Base-by-base conservation (phyloP, 768 basidiomycete genomes). In the Lactarius hengduanensis region DNA sequence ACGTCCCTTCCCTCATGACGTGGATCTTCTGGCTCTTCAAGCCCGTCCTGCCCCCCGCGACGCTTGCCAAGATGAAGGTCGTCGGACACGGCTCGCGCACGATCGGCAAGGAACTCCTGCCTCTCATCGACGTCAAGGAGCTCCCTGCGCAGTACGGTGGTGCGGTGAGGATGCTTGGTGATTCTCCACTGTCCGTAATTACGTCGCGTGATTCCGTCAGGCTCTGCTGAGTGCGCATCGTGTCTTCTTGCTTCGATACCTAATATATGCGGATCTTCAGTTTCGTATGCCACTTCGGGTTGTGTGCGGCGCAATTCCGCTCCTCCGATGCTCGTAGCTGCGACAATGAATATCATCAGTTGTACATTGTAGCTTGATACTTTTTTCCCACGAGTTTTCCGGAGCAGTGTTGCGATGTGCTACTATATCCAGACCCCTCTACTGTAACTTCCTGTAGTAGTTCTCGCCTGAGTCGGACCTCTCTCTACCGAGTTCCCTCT, bases 21-120 rank as follows among this genome's bases (percentile, higher is more conserved):
- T 93, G 91, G 91, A 82, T 94, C 66, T 94, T 91, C 78, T 93
- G 91, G 91, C 66, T 78, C 26, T 92, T 93, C 81, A 93, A 88
- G 73, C 82, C 90, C 0, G 73, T 94, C 68, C 74, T 94, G 16
- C 83, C 91, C 1, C 75, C 89, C 8, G 83, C 83, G 34, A 93
- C 92, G n/a, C 73, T 91, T 40, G 86, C 87, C 9, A 94, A 93
- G 80, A 90, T 94, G 88, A 78, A 80, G 40, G 87, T 93, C 43
- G 88, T 91, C 20, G 91, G 91, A 50, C 79, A 81, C 28, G 86
- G 90, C 18, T 74, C 81, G n/a, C 76, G 79, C 64, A 77, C 83
- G 0, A 84, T 93, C 54, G 79, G 81, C 64, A 83, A 84, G 69
- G 85, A 85, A 2, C 80, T 94, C 15, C 73, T 82, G n/a, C 82